Base-by-base conservation (phyloP, 2,329 filamentous ascomycete species). In the Bipolaris oryzae region DNA sequence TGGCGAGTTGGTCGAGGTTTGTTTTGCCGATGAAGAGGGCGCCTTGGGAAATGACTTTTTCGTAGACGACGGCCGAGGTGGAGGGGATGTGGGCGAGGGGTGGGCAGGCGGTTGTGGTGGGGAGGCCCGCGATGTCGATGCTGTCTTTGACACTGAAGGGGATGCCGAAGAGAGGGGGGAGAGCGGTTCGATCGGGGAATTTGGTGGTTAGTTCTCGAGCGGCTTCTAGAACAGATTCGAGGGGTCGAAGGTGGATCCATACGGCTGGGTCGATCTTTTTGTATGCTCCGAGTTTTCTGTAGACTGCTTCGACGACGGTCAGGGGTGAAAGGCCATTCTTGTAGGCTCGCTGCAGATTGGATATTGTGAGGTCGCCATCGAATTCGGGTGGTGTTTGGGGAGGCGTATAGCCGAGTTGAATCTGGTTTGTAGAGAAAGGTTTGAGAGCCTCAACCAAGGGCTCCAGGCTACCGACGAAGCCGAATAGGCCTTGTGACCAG, bases 1-100 rank as follows among this genome's bases (percentile, higher is more conserved):
- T 87, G 2, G 85, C 85, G 3, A 88, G 77, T 69, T 88, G 85
- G 66, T 88, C 86, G 51, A 88, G 78, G 59, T 87, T 87, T 0
- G 81, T 79, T 67, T 87, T 88, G 33, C 84, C 85, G 3, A 88
- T 76, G 45, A 87, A 82, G 5, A 87, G 76, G 1, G 82, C 85
- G 2, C 85, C 85, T 5, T 82, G 81, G 2, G 72, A 64, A 13
- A 79, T 78, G 10, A 87, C 69, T 4, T 79, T 82, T 1, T 74
- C 69, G 6, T 87, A 82, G 0, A 83, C 78, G 0, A 80, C 77
- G 0, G 83, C 82, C 61, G 85, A 84, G 5, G 66, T 66, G 3
- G 69, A 67, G 13, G 80, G 84, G 39, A 76, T 75, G 62, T 83
- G 83, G 2, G 80, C 72, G 34, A 82, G 80, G n/a, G 73, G 71